Conservation (phyloP, 345 rosid genomes). For the Eutrema japonicum region DNA sequence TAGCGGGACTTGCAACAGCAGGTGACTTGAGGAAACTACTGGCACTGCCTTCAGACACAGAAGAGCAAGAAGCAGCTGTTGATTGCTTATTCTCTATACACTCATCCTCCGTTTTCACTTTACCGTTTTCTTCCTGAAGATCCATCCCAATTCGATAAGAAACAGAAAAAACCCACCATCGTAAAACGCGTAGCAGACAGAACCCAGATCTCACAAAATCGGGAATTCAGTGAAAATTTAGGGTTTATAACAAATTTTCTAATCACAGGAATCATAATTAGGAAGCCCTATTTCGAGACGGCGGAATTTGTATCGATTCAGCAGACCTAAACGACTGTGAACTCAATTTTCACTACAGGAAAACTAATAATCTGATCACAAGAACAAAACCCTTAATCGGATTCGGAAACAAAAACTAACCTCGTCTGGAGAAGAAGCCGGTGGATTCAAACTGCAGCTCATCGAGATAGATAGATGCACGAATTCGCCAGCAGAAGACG, state of each 20-base stretch:
- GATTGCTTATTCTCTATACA: conserved; percentile 90
- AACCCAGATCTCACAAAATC: conserved; percentile 59
- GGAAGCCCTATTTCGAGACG: background rate
- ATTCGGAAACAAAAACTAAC: conserved; percentile 42
- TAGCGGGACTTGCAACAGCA: conserved; percentile 64
- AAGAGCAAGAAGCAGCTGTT: conserved; percentile 71
- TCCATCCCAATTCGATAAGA: conserved; percentile 45
- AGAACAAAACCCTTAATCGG: conserved; percentile 39
- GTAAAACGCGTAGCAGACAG: conserved; percentile 38
- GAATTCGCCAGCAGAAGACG: conserved; percentile 32
- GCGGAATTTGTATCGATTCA: conserved; percentile 17
- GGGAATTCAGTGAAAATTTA: conserved; percentile 46
- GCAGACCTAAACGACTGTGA: conserved; percentile 19
- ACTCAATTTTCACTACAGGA: conserved; percentile 33
- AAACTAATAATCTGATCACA: conserved; percentile 34
- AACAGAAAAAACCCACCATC: conserved; percentile 36
- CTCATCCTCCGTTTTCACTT: conserved; percentile 59
- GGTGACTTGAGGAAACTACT: conserved; percentile 74
- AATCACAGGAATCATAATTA: background rate
- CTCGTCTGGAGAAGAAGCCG: conserved; percentile 54
- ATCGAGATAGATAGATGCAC: conserved; percentile 39
- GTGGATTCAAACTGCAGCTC: conserved; percentile 63
- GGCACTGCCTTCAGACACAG: conserved; percentile 77
- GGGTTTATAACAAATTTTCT: conserved; percentile 37
- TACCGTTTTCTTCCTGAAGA: conserved; percentile 58